Conservation (phyloP, 139 green algal species). For the Volvox africanus region DNA sequence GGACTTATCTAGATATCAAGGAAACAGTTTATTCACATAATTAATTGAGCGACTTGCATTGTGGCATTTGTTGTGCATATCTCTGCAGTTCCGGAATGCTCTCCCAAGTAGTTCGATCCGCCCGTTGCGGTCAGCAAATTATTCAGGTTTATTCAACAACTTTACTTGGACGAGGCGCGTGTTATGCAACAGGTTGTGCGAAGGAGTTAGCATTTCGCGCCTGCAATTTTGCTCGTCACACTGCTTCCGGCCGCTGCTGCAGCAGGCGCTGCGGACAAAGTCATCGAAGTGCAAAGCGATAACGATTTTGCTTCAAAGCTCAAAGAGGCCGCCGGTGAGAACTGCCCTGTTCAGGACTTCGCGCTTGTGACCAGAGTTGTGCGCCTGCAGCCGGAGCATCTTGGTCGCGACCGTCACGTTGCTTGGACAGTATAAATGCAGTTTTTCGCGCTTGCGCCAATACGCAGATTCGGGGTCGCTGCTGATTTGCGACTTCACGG, state of each 20-base stretch:
- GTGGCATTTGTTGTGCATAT: background rate
- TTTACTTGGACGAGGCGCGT: background rate
- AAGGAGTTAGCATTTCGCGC: background rate
- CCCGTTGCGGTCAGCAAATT: background rate
- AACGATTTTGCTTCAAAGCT: conserved; percentile 31
- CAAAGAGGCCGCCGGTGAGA: background rate
- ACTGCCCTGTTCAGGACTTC: background rate
- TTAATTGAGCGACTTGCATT: background rate
- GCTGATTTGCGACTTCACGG: conserved; percentile 40
- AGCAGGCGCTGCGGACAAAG: conserved; percentile 12
- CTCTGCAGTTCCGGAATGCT: conserved; percentile 3
- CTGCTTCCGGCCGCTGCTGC: background rate
- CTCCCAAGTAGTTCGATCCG: background rate
- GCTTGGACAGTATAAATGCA: background rate
- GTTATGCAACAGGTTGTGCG: background rate
- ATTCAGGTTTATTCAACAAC: background rate
- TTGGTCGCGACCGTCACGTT: background rate
- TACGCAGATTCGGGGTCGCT: background rate
- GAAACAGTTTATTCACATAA: background rate
- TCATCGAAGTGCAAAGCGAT: conserved; percentile 11
- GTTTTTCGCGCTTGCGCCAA: background rate
- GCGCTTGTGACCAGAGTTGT: background rate
- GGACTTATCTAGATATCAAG: background rate
- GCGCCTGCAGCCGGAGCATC: background rate
- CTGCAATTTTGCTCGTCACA: background rate